Evolutionary conservation across 768 basidiomycete genomes (phyloP).

Genomic region (Kwoniella europaea): DNA sequence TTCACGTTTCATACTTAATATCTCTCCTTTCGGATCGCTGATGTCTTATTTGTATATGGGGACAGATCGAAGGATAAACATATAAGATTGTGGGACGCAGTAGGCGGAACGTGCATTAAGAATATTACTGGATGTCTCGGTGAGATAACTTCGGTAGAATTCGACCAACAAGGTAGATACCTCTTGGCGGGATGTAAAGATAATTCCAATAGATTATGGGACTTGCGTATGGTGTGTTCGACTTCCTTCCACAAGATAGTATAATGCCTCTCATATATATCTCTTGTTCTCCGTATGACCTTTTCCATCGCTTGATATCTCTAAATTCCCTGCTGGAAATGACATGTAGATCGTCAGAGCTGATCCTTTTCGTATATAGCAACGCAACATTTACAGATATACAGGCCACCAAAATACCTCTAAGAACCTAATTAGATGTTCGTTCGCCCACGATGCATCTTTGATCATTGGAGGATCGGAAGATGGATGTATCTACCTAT

Average conservation of each 20-base stretch:
- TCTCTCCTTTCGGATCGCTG: too few relatives aligned
- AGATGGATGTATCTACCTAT: conserved; percentile 53
- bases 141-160: conserved; percentile 55
- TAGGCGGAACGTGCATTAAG: conserved; percentile 51
- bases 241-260: not conserved
- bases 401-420: conserved; percentile 57
- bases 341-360: not conserved
- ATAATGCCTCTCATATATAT: too few relatives aligned
- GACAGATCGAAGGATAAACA: conserved; percentile 51
- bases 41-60: too few relatives aligned
- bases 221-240: conserved; percentile 54
- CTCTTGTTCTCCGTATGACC: too few relatives aligned
- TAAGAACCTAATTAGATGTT: conserved; percentile 54
- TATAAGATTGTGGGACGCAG: conserved; percentile 56
- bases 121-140: conserved; percentile 51
- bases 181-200: conserved; percentile 55
- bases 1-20: too few relatives aligned
- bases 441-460: conserved; percentile 39
- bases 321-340: too few relatives aligned
- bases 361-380: conserved; percentile 26
- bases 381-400: conserved; percentile 52
- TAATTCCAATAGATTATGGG: conserved; percentile 55
- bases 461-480: conserved; percentile 55
- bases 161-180: conserved; percentile 49
- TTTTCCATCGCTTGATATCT: too few relatives aligned